These are phyloP conservation scores for Citrus maxima DNA, from an alignment of 345 rosid species.

Conservation along the genomic window DNA sequence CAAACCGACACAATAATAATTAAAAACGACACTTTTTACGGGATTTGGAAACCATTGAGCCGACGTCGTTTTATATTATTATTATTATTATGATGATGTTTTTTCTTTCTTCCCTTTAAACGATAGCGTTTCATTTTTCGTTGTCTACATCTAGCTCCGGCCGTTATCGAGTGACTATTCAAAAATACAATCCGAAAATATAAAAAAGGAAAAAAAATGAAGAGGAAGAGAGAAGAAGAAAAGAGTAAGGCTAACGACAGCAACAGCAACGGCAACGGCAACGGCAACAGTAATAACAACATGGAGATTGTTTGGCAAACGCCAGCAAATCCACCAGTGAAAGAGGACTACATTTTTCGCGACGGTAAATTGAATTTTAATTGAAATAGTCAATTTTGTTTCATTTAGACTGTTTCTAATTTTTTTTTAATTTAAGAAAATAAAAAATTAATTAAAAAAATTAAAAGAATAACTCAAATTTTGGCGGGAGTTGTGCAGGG, in stretches of 20 bases:
- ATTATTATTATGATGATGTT: neutral
- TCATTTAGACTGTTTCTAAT: neutral
- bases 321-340: conserved; percentile 59
- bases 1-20: neutral
- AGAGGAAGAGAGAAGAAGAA: conserved; percentile 28
- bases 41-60: neutral
- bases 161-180: neutral
- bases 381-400: neutral
- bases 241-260: conserved; percentile 12
- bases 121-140: conserved; percentile 18
- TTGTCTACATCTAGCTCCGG: neutral
- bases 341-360: conserved; percentile 61
- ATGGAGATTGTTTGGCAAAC: conserved; percentile 69
- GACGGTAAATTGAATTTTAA: conserved; percentile 38
- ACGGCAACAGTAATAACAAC: conserved; percentile 8
- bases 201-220: conserved; percentile 9
- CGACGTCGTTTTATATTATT: neutral
- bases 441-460: too few relatives aligned
- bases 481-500: conserved; percentile 47
- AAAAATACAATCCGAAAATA: neutral
- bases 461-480: conserved; percentile 1
- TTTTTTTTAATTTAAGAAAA: neutral
- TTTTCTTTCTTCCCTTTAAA: neutral
- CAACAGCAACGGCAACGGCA: neutral
- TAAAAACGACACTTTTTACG: conserved; percentile 25